phyloP scores from a whole-genome alignment of 1,284 basidiomycete genomes.

The Rhizoctonia solani region DNA sequence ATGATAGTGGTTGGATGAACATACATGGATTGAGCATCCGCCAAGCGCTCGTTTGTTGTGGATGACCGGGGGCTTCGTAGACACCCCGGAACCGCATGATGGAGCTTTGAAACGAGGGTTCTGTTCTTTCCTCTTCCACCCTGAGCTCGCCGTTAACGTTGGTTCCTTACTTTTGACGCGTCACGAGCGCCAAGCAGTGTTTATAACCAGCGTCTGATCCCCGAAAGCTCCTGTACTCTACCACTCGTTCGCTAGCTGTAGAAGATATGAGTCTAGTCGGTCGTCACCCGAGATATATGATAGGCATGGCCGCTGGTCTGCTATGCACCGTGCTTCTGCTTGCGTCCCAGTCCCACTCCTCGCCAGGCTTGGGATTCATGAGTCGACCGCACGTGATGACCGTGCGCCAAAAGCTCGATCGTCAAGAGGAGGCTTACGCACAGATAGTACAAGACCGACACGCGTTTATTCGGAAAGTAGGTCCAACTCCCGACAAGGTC shows the following conservation, averaged over 20 bases:
- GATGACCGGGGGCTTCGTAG: too few species aligned
- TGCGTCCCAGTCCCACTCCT: neutral
- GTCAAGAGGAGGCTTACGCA: slow-evolving; percentile 12
- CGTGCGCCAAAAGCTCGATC: neutral
- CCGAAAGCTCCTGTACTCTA: neutral
- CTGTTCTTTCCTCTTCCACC: too few species aligned
- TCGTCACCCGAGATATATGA: slow-evolving; percentile 7
- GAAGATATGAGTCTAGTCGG: neutral
- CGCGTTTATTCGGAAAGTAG: slow-evolving; percentile 15
- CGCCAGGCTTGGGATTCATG: neutral
- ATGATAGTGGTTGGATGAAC: too few species aligned
- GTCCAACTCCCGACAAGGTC: slow-evolving; percentile 8
- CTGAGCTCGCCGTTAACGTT: too few species aligned
- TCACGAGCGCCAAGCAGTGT: too few species aligned
- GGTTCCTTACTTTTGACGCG: neutral
- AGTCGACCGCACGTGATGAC: neutral
- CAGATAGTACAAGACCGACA: slow-evolving; percentile 16
- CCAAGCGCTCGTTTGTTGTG: too few species aligned
- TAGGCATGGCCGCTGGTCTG: slow-evolving; percentile 10
- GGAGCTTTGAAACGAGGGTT: too few species aligned
- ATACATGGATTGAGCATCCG: too few species aligned
- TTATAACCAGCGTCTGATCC: neutral
- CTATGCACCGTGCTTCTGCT: slow-evolving; percentile 6
- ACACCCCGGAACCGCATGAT: too few species aligned
- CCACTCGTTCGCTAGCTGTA: too few species aligned